Base-by-base conservation (phyloP, 768 basidiomycete species). In the Russula emetica region DNA sequence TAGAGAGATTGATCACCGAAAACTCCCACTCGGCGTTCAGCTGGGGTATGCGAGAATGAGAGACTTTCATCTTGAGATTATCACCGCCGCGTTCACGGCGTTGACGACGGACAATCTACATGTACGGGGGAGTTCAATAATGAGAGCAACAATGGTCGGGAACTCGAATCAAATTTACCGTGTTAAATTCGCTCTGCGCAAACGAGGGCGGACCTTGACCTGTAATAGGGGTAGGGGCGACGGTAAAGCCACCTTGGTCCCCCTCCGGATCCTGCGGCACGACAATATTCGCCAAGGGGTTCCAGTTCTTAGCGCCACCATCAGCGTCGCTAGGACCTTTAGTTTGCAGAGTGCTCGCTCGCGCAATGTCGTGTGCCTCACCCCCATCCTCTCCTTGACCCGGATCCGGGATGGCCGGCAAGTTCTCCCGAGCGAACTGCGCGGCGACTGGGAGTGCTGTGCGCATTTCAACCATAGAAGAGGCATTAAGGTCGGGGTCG, bases 31-130 rank as follows among this genome's bases (percentile, higher is more conserved):
- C 61, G 3, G 58, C 24, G n/a, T 63, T 42, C 47, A 62, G 13
- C 14, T 68, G 55, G 0, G 67, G 65, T 30, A 59, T 26, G 16
- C 65, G 66, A 36, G 58, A 58, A 44, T 60, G 65, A n/a, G 58
- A 55, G 22, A 63, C 58, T 5, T 52, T 58, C 51, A 66, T 60
- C 45, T 68, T 66, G n/a, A 68, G 65, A n/a, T 50, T 58, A 24
- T 63, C 61, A 3, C 54, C 60, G 28, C 61, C 65, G 32, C 58
- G 61, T 3, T 52, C 54, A 32, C 58, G 55, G 14, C 65, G 65
- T 22, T 68, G 67, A 32, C 67, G 67, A 42, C 67, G 65, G 22
- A 68, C 61, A 28, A 68, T 68, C 67, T 68, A 26, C 14, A 34
- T 13, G 13, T 20, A 10, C 51, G 22, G 34, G n/a, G 8, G 5